Evolutionary conservation across 2,329 filamentous ascomycete species (phyloP).

Genomic region (Penicillium griseofulvum): DNA sequence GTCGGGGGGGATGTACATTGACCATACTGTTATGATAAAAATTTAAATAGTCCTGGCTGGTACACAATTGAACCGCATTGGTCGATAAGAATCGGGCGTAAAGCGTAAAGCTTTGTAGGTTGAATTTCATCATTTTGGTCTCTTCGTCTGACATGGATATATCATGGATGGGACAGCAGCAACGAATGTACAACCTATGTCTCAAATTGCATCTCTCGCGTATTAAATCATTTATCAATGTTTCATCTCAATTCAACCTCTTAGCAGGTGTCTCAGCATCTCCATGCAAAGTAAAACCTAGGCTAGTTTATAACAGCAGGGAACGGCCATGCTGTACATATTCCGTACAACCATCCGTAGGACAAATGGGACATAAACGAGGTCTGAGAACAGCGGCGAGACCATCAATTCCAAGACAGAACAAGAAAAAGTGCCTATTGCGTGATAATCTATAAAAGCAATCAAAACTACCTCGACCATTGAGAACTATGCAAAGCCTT

Average conservation of each 20-base stretch:
- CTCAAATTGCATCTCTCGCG: background rate
- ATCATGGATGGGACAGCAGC: background rate
- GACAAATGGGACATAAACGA: conserved; percentile 10
- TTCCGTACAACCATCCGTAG: conserved; percentile 7
- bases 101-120: background rate
- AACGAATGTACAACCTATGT: background rate
- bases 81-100: background rate
- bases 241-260: background rate
- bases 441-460: background rate
- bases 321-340: background rate
- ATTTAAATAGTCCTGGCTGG: conserved; percentile 7
- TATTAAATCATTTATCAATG: background rate
- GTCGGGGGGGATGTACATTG: conserved; percentile 4
- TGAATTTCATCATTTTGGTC: background rate
- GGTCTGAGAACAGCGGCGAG: background rate
- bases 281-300: background rate
- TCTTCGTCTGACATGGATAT: no score
- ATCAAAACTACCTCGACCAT: background rate
- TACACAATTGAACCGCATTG: conserved; percentile 3
- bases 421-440: background rate
- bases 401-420: background rate
- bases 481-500: background rate
- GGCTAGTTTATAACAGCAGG: background rate
- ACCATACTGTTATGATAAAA: conserved; percentile 10
- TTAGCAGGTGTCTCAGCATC: conserved; percentile 5